A percentile compares a stretch with the other conserved stretches of the same genome.
These are phyloP conservation scores for Penicillium riverlandense DNA, from an alignment of 495 filamentous ascomycete species.

Conservation along the genomic window DNA sequence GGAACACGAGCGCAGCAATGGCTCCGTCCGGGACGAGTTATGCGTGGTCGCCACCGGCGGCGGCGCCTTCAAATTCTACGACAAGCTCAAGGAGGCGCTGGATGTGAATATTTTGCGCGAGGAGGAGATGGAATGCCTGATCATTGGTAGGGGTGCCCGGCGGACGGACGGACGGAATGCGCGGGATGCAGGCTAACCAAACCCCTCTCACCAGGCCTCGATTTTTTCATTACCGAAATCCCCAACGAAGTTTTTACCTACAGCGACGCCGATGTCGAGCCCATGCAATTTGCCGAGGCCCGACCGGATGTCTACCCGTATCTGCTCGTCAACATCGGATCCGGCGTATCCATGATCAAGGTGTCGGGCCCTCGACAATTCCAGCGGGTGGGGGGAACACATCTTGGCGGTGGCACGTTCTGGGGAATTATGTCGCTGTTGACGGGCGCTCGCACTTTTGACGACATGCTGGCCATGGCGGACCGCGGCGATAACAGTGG, in stretches of 20 bases:
- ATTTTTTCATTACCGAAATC: conserved; percentile 98
- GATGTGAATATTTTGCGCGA: conserved; percentile 83
- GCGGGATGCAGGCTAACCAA: not conserved
- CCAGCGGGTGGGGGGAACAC: conserved; percentile 88
- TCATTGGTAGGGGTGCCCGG: conserved; percentile 57
- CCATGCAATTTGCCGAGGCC: conserved; percentile 75
- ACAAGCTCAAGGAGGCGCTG: conserved; percentile 72
- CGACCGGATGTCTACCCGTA: conserved; percentile 84
- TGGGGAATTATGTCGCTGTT: conserved; percentile 90
- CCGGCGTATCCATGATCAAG: conserved; percentile 97
- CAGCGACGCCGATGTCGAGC: conserved; percentile 73
- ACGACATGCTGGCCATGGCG: conserved; percentile 94
- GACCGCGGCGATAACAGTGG: conserved; percentile 84
- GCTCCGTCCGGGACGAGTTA: conserved; percentile 53
- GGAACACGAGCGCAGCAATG: conserved; percentile 70
- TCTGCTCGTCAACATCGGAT: conserved; percentile 97
- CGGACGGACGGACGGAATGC: not conserved
- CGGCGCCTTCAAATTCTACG: conserved; percentile 92
- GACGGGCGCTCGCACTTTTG: conserved; percentile 84
- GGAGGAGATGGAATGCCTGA: conserved; percentile 98
- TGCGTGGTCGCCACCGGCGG: conserved; percentile 94
- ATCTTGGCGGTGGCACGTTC: conserved; percentile 88
- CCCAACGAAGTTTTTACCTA: conserved; percentile 96
- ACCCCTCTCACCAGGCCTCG: conserved; percentile 53
- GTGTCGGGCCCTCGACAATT: conserved; percentile 82